Conservation (phyloP, 805 yeast species). For the Wickerhamomyces xylosicus region DNA sequence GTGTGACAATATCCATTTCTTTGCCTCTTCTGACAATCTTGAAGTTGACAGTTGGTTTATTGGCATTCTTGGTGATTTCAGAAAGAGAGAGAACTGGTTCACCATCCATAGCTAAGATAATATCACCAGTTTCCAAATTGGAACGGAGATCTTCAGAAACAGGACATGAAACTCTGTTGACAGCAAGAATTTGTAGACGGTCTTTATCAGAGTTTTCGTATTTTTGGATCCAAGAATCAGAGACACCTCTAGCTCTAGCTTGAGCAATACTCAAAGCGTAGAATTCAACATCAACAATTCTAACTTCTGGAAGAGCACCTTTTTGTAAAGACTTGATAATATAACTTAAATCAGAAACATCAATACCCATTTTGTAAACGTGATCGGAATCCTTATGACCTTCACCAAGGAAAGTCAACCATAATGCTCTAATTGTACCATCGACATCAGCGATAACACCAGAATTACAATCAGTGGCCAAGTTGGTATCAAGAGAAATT, state of each 20-base stretch:
- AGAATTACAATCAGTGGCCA: slow-evolving; percentile 64
- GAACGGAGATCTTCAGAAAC: slow-evolving; percentile 19
- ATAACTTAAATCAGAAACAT: slow-evolving; percentile 51
- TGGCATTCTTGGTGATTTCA: slow-evolving; percentile 34
- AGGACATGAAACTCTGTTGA: slow-evolving; percentile 54
- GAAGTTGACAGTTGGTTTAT: slow-evolving; percentile 37
- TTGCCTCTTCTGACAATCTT: slow-evolving; percentile 64
- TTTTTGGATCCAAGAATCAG: slow-evolving; percentile 68
- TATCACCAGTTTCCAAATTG: slow-evolving; percentile 53
- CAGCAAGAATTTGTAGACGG: slow-evolving; percentile 64
- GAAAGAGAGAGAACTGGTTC: slow-evolving; percentile 53
- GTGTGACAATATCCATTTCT: slow-evolving; percentile 49
- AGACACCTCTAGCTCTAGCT: slow-evolving; percentile 81
- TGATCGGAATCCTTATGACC: slow-evolving; percentile 50
- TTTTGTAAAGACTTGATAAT: slow-evolving; percentile 47
- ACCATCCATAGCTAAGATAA: slow-evolving; percentile 61
- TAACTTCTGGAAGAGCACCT: slow-evolving; percentile 43
- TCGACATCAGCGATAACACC: slow-evolving; percentile 71
- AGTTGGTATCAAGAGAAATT: slow-evolving; percentile 59
- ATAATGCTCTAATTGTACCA: slow-evolving; percentile 74
- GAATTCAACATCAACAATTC: slow-evolving; percentile 75
- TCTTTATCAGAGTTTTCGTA: slow-evolving; percentile 56
- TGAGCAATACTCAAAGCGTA: slow-evolving; percentile 55
- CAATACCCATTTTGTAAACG: slow-evolving; percentile 65
- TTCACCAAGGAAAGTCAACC: slow-evolving; percentile 82